phyloP scores from a whole-genome alignment of 768 basidiomycete genomes.

The Cyclocybe aegerita region DNA sequence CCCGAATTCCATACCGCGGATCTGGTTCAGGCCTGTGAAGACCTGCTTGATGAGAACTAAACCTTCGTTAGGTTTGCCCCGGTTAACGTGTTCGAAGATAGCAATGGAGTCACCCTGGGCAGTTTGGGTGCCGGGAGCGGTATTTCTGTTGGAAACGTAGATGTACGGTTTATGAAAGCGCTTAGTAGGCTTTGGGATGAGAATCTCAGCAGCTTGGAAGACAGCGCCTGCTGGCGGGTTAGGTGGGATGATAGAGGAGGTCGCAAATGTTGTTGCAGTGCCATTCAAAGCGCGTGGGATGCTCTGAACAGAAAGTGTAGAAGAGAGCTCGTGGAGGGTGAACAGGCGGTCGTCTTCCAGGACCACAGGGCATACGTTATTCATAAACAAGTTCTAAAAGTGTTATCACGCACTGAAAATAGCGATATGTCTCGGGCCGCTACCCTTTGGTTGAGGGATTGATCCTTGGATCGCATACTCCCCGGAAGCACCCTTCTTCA shows the following conservation, averaged over 20 bases:
- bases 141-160: slow-evolving; percentile 70
- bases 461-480: slow-evolving; percentile 56
- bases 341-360: slow-evolving; percentile 46
- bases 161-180: slow-evolving; percentile 54
- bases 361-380: not conserved
- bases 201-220: slow-evolving; percentile 63
- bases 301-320: slow-evolving; percentile 56
- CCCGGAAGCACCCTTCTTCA: slow-evolving; percentile 44
- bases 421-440: slow-evolving; percentile 54
- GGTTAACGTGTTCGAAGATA: slow-evolving; percentile 50
- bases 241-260: slow-evolving; percentile 48
- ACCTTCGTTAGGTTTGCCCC: slow-evolving; percentile 28
- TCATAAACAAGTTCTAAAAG: slow-evolving; percentile 35
- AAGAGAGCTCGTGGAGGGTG: slow-evolving; percentile 54
- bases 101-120: slow-evolving; percentile 61
- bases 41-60: slow-evolving; percentile 46
- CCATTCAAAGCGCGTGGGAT: slow-evolving; percentile 52
- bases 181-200: slow-evolving; percentile 48
- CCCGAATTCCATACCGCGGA: slow-evolving; percentile 66
- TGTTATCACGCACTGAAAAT: slow-evolving; percentile 24
- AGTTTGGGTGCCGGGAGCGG: slow-evolving; percentile 35
- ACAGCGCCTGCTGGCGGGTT: slow-evolving; percentile 22
- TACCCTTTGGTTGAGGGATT: slow-evolving; percentile 60
- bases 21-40: slow-evolving; percentile 62
- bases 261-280: slow-evolving; percentile 48